A percentile compares a stretch with the other conserved stretches of the same genome.
Conservation (phyloP, 805 yeast species). For the Teunomyces lycoperdinae region DNA sequence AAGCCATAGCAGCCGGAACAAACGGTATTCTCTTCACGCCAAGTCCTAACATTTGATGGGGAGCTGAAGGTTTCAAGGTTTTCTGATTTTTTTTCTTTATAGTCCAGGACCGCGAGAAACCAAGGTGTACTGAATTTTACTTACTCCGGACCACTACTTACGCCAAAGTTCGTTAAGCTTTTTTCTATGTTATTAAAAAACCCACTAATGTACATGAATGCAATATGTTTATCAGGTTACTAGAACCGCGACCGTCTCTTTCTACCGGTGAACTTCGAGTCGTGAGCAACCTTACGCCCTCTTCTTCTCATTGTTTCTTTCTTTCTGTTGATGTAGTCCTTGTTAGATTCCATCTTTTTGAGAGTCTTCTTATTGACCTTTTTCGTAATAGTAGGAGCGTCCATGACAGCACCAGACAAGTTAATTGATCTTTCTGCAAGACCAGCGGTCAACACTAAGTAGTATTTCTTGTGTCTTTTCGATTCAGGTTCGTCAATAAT, state of each 20-base stretch:
- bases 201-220: constrained; percentile 2
- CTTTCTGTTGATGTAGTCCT: constrained; percentile 84
- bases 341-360: constrained; percentile 66
- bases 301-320: constrained; percentile 90
- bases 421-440: constrained; percentile 71
- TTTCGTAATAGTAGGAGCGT: constrained; percentile 49
- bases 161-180: neutral
- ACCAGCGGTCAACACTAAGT: constrained; percentile 87
- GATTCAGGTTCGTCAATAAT: constrained; percentile 93
- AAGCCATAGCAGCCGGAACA: constrained; percentile 1
- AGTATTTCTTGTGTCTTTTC: constrained; percentile 86
- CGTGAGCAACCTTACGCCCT: constrained; percentile 85
- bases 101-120: neutral
- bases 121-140: constrained; percentile 9
- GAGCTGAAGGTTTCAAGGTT: neutral
- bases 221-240: neutral
- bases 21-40: constrained; percentile 6
- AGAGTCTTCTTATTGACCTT: constrained; percentile 45
- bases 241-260: constrained; percentile 45
- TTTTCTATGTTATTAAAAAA: neutral
- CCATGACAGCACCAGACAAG: constrained; percentile 77
- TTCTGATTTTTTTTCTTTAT: constrained; percentile 1
- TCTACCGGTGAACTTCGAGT: constrained; percentile 90
- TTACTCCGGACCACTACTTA: neutral
- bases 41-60: constrained; percentile 10